Percentiles rank a stretch among this genome's conserved stretches.
Conservation (phyloP, 495 filamentous ascomycete species). For the Poronia punctata region DNA sequence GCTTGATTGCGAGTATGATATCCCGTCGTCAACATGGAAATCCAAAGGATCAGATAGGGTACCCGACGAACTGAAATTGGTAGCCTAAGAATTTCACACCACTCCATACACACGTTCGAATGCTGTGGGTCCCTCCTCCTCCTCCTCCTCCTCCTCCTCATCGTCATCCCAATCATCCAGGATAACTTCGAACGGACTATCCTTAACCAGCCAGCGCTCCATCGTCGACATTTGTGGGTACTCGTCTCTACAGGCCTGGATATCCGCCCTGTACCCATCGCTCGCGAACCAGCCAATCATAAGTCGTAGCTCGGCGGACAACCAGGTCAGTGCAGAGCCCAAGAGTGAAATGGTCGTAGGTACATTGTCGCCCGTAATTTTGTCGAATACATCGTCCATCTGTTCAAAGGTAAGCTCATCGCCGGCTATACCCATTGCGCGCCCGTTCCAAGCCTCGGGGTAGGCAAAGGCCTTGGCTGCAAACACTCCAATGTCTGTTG, state of each 20-base stretch:
- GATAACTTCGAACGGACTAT: slow-evolving; percentile 32
- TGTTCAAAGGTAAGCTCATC: slow-evolving; percentile 39
- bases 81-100: no score
- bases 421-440: slow-evolving; percentile 36
- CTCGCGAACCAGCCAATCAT: slow-evolving; percentile 44
- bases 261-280: slow-evolving; percentile 38
- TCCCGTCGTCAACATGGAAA: no score
- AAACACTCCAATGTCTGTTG: slow-evolving; percentile 58
- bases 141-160: no score
- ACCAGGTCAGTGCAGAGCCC: slow-evolving; percentile 30
- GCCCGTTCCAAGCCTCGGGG: slow-evolving; percentile 29
- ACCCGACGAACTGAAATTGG: no score
- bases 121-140: no score
- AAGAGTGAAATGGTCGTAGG: slow-evolving; percentile 33
- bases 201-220: slow-evolving; percentile 32
- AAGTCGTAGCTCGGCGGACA: slow-evolving; percentile 31
- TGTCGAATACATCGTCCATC: slow-evolving; percentile 29
- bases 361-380: slow-evolving; percentile 30
- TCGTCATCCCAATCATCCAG: neutral
- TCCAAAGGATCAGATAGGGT: no score
- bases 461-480: slow-evolving; percentile 50
- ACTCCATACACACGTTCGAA: no score
- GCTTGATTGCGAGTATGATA: no score
- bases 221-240: slow-evolving; percentile 35
- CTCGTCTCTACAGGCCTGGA: slow-evolving; percentile 29